These are phyloP conservation scores for Drechslera avenae DNA, from an alignment of 2,329 filamentous ascomycete genomes.

Conservation along the genomic window DNA sequence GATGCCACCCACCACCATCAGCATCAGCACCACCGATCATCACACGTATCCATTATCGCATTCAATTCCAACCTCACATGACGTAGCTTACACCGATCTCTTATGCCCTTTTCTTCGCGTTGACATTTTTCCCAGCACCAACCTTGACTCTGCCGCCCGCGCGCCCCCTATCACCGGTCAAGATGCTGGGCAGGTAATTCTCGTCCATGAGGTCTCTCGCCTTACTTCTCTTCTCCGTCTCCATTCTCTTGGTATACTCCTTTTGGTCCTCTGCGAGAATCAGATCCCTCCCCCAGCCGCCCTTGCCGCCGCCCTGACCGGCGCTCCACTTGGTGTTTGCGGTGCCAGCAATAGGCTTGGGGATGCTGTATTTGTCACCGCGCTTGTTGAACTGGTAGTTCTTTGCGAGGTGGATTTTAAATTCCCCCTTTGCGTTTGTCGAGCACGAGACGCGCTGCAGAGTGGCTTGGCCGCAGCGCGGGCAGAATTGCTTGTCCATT, in stretches of 20 bases:
- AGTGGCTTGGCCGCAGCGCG: slow-evolving; percentile 84
- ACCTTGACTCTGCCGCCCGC: slow-evolving; percentile 73
- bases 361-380: slow-evolving; percentile 89
- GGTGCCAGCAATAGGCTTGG: slow-evolving; percentile 83
- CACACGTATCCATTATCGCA: too few relatives aligned
- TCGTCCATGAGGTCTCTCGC: slow-evolving; percentile 91
- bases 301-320: slow-evolving; percentile 74
- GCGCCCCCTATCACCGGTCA: slow-evolving; percentile 76
- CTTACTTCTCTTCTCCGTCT: slow-evolving; percentile 68
- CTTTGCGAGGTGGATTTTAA: slow-evolving; percentile 85
- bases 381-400: slow-evolving; percentile 97
- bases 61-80: too few relatives aligned
- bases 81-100: too few relatives aligned
- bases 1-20: too few relatives aligned
- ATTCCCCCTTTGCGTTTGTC: slow-evolving; percentile 78
- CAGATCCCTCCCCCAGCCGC: slow-evolving; percentile 82
- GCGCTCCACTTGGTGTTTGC: slow-evolving; percentile 72
- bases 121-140: slow-evolving; percentile 85
- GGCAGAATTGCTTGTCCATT: slow-evolving; percentile 89
- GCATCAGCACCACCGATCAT: too few relatives aligned
- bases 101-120: slow-evolving; percentile 68
- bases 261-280: slow-evolving; percentile 96
- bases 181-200: slow-evolving; percentile 83
- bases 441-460: slow-evolving; percentile 85
- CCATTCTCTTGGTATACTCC: slow-evolving; percentile 73